Percentiles rank a stretch among this genome's conserved stretches.
Conservation (phyloP, 306 rosid genomes). For the Cicer arietinum region DNA sequence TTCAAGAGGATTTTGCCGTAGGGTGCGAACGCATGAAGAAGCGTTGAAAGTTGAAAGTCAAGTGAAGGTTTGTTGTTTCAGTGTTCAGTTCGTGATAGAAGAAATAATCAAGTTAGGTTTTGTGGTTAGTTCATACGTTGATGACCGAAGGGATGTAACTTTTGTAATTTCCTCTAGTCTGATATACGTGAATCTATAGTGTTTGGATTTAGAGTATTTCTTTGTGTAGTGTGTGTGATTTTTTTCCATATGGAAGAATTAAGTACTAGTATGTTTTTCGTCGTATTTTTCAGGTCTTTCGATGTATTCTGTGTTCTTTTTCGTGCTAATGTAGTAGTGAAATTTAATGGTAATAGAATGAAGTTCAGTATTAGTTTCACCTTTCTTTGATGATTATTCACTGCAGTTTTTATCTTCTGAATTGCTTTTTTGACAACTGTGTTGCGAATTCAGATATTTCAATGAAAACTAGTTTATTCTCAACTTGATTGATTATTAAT, state of each 20-base stretch:
- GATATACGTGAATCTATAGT: slow-evolving; percentile 21
- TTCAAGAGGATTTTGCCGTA: slow-evolving; percentile 66
- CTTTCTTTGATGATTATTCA: not conserved
- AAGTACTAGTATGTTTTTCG: slow-evolving; percentile 1
- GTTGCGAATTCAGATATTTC: not conserved
- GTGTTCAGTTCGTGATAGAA: slow-evolving; percentile 14
- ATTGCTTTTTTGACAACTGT: not conserved
- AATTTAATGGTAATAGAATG: slow-evolving; percentile 36
- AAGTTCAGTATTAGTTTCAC: not conserved
- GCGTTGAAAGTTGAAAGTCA: slow-evolving; percentile 3
- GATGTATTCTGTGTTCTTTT: not conserved
- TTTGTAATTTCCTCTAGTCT: slow-evolving; percentile 37
- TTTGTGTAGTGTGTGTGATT: slow-evolving; percentile 27
- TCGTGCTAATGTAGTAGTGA: not conserved
- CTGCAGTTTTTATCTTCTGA: not conserved
- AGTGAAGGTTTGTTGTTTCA: not conserved
- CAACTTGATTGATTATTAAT: not conserved
- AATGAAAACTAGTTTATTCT: not conserved
- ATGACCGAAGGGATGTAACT: slow-evolving; percentile 26
- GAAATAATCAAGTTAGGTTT: slow-evolving; percentile 39
- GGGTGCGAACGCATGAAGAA: slow-evolving; percentile 47
- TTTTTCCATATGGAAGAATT: slow-evolving; percentile 24
- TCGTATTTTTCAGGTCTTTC: not conserved
- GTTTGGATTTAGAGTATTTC: slow-evolving; percentile 1
- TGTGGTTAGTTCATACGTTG: slow-evolving; percentile 31